These are phyloP conservation scores for Pythium monospermum DNA, from an alignment of 352 stramenopile species.

Conservation along the genomic window DNA sequence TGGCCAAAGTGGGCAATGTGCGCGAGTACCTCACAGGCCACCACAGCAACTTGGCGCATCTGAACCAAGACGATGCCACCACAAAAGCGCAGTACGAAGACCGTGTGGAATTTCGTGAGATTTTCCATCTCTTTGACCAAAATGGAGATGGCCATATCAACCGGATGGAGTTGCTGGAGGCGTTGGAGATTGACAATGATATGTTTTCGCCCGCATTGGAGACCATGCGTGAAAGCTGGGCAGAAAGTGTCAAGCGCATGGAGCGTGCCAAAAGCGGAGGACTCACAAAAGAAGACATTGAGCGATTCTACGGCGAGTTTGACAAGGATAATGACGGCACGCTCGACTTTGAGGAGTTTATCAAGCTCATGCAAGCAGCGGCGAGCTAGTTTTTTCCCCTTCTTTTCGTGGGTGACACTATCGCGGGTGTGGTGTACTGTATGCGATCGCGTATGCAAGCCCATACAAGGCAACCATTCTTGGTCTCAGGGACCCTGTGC, in stretches of 20 bases:
- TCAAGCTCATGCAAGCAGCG: constrained; percentile 4
- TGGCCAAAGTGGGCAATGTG: constrained; percentile 9
- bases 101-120: constrained; percentile 8
- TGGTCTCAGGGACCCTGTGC: too few relatives aligned
- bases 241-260: background rate
- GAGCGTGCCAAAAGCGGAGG: background rate
- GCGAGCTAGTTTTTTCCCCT: too few relatives aligned
- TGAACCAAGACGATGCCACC: background rate
- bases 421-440: too few relatives aligned
- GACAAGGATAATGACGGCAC: constrained; percentile 11
- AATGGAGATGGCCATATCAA: constrained; percentile 11
- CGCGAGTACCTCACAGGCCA: background rate
- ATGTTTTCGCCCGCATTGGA: background rate
- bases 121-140: constrained; percentile 16
- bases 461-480: too few relatives aligned
- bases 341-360: constrained; percentile 20
- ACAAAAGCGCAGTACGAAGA: background rate
- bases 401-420: too few relatives aligned
- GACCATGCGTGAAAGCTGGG: constrained; percentile 3
- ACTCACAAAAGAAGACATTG: constrained; percentile 6
- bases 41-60: background rate
- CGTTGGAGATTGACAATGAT: constrained; percentile 1
- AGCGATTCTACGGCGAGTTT: constrained; percentile 7
- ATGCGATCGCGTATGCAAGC: too few relatives aligned
- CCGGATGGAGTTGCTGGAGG: constrained; percentile 12